Base-by-base conservation (phyloP, 2,329 filamentous ascomycete species). In the Xylariomycetidae sp. region DNA sequence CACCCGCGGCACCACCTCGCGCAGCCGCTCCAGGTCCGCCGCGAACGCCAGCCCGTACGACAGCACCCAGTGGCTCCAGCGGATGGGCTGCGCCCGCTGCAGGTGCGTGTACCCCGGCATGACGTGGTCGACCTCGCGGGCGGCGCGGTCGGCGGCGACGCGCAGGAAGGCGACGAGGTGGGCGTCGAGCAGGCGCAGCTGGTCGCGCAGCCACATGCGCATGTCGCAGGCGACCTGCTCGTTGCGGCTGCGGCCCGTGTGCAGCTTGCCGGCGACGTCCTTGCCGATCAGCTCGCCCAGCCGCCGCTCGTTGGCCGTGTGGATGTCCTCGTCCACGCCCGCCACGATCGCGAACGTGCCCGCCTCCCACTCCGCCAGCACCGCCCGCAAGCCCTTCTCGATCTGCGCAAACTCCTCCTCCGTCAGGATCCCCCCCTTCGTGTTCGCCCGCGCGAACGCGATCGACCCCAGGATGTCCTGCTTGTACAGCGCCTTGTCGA, bases 161-260 rank as follows among this genome's bases (percentile, higher is more conserved):
- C 75, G 68, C 25, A 95, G 65, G 46, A 94, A 74, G 34, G 76
- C 72, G 26, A 76, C 67, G 4, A 95, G 69, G 48, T 79, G 76
- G 22, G 49, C 58, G 48, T 93, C 85, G 32, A 94, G 76, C 43
- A 69, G 68, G 36, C 71, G 72, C 37, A 95, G 66, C 63, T 83
- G 73, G 44, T 89, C 80, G 26, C 86, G 74, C 43, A 94, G 64
- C 87, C 87, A 95, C 58, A 95, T 68, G 40, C 87, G 80, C 84
- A 95, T 90, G 52, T 94, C 87, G 15, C 82, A 89, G 29, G 81
- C 87, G 36, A 94, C 79, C 63, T 95, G 88, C 63, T 95, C 88
- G 54, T 95, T 95, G 48, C 88, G 76, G 58, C 82, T 89, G 32
- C 89, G 81, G 26, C 82, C 82, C 3, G 88, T 95, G 63, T 95